Conservation (phyloP, 2,329 filamentous ascomycete species). For the Emergomyces pasteurianus region DNA sequence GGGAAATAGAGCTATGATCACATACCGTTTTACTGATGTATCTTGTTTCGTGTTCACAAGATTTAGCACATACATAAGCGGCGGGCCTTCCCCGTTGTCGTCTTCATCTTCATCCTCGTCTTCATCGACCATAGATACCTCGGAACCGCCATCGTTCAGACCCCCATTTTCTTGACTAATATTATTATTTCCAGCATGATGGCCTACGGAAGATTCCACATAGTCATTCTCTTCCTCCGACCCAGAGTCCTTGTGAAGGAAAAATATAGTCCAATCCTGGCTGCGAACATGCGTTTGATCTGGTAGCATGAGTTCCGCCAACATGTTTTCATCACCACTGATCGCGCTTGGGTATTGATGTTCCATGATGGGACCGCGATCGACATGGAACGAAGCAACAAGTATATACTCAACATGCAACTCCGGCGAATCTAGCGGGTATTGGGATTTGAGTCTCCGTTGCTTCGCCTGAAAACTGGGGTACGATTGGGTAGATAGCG, state of each 20-base stretch:
- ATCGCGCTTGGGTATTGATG: constrained; percentile 94
- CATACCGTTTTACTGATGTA: constrained; percentile 64
- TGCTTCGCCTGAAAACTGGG: constrained; percentile 10
- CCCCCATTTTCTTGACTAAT: constrained; percentile 33
- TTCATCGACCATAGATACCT: constrained; percentile 28
- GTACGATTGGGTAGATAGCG: constrained; percentile 22
- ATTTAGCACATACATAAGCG: constrained; percentile 92
- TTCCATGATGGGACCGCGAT: constrained; percentile 93
- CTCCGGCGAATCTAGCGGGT: constrained; percentile 60
- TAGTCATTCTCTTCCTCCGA: constrained; percentile 64
- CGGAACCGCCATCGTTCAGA: constrained; percentile 34
- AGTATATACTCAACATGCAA: constrained; percentile 99
- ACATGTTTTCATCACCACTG: constrained; percentile 93
- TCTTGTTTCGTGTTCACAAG: constrained; percentile 97
- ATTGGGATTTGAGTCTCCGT: constrained; percentile 53
- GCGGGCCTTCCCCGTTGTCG: constrained; percentile 68
- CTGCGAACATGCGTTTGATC: constrained; percentile 90
- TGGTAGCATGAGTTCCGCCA: constrained; percentile 95
- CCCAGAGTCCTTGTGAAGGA: constrained; percentile 87
- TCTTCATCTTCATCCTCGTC: constrained; percentile 47
- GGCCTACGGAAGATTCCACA: constrained; percentile 34
- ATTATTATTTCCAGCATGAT: constrained; percentile 27
- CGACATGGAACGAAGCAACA: constrained; percentile 94
- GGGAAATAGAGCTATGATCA: neutral
- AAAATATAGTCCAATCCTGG: constrained; percentile 99